Conservation (phyloP, 345 rosid genomes). For the Dipteronia sinensis region DNA sequence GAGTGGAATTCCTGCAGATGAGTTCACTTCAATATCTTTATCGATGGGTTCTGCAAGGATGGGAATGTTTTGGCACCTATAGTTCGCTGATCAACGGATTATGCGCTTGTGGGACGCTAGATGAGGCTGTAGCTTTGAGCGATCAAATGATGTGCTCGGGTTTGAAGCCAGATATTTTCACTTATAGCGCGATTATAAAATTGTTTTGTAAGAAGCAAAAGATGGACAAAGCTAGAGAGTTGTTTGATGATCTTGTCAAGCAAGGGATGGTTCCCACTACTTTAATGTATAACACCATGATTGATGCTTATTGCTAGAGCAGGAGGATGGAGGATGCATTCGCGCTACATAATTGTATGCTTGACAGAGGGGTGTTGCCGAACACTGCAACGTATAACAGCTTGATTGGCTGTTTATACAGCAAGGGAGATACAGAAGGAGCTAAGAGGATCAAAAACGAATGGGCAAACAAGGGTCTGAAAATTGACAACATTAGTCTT, state of each 20-base stretch:
- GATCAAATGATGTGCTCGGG: constrained; percentile 59
- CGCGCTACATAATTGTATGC: constrained; percentile 47
- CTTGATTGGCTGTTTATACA: constrained; percentile 66
- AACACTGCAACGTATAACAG: constrained; percentile 49
- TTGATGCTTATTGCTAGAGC: constrained; percentile 67
- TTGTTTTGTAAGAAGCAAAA: constrained; percentile 64
- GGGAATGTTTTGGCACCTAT: constrained; percentile 53
- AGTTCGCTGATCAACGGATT: constrained; percentile 62
- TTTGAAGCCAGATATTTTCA: constrained; percentile 52
- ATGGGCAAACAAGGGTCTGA: too few relatives aligned
- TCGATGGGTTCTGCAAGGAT: constrained; percentile 81
- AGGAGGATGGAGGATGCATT: constrained; percentile 57
- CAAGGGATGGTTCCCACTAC: constrained; percentile 47
- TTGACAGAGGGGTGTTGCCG: constrained; percentile 49
- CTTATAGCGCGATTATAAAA: too few relatives aligned
- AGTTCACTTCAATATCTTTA: constrained; percentile 70
- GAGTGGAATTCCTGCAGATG: constrained; percentile 43
- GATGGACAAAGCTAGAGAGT: constrained; percentile 57
- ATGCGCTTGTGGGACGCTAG: constrained; percentile 49
- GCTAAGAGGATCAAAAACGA: constrained; percentile 46
- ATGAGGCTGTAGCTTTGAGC: constrained; percentile 48
- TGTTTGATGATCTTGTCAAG: constrained; percentile 43
- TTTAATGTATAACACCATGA: constrained; percentile 65
- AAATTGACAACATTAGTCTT: too few relatives aligned
- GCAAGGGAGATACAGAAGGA: constrained; percentile 39